These are phyloP conservation scores for Pseudogymnoascus sp. DNA, from an alignment of 2,329 filamentous ascomycete species.

Conservation along the genomic window DNA sequence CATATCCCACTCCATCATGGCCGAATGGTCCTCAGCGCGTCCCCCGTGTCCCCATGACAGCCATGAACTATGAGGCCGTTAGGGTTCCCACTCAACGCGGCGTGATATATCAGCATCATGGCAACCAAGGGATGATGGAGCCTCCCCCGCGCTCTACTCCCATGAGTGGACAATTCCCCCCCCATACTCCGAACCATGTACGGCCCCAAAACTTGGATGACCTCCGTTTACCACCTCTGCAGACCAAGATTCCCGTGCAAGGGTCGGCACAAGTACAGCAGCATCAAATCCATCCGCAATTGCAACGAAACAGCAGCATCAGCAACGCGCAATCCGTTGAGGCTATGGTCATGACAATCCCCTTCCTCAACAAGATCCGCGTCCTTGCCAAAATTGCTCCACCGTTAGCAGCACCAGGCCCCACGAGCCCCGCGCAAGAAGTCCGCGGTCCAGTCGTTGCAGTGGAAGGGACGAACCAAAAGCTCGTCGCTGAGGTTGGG, in stretches of 20 bases:
- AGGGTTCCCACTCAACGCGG: slow-evolving; percentile 21
- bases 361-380: slow-evolving; percentile 68
- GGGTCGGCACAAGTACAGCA: slow-evolving; percentile 28
- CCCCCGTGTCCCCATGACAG: slow-evolving; percentile 22
- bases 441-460: slow-evolving; percentile 73
- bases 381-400: slow-evolving; percentile 70
- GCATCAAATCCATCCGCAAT: slow-evolving; percentile 29
- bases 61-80: slow-evolving; percentile 35
- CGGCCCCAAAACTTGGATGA: slow-evolving; percentile 25
- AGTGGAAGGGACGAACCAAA: slow-evolving; percentile 64
- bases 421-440: slow-evolving; percentile 31
- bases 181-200: slow-evolving; percentile 15
- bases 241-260: slow-evolving; percentile 22
- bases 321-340: slow-evolving; percentile 45
- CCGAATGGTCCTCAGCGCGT: background rate
- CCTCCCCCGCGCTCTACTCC: slow-evolving; percentile 25
- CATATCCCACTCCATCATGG: slow-evolving; percentile 21
- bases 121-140: slow-evolving; percentile 22
- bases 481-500: slow-evolving; percentile 50
- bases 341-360: slow-evolving; percentile 68
- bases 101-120: slow-evolving; percentile 15
- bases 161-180: slow-evolving; percentile 19
- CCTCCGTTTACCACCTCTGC: slow-evolving; percentile 29
- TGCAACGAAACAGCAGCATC: slow-evolving; percentile 32
- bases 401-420: slow-evolving; percentile 43